These are phyloP conservation scores for Arthroderma sp. DNA, from an alignment of 2,329 filamentous ascomycete genomes.

Conservation along the genomic window DNA sequence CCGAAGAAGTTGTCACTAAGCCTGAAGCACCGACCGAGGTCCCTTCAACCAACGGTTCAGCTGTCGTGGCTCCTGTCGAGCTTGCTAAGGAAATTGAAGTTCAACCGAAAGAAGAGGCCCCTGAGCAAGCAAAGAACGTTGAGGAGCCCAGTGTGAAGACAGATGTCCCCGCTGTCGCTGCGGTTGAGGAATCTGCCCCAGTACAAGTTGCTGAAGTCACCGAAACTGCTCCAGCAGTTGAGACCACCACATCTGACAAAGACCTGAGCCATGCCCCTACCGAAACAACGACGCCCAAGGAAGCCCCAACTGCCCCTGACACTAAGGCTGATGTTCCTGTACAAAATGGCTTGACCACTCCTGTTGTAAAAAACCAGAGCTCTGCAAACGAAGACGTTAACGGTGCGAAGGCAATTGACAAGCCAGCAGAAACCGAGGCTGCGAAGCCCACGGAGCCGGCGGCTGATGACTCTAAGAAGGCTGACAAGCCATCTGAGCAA, in stretches of 20 bases:
- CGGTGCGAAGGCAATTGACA: too few species aligned
- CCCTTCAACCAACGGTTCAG: background rate
- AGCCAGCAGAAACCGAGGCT: background rate
- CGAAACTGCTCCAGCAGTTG: too few species aligned
- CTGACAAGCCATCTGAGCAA: background rate
- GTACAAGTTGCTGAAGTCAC: too few species aligned
- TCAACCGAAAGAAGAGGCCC: background rate
- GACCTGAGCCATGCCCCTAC: too few species aligned
- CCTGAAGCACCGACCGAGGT: background rate
- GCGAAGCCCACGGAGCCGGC: background rate
- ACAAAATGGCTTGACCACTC: too few species aligned
- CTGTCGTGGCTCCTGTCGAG: conserved; percentile 1
- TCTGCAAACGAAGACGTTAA: too few species aligned
- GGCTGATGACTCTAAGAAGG: background rate
- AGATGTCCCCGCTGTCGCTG: too few species aligned
- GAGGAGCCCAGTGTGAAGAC: too few species aligned
- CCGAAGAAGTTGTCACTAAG: background rate
- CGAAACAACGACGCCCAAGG: background rate
- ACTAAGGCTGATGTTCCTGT: too few species aligned
- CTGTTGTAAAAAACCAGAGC: too few species aligned
- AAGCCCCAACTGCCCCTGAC: background rate
- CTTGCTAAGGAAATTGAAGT: background rate
- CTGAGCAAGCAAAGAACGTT: background rate
- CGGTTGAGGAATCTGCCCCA: too few species aligned
- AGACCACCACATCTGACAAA: too few species aligned